Percentiles rank a stretch among this genome's conserved stretches.
Conservation (phyloP, 352 stramenopile genomes). For the Globisporangium nodosum region DNA sequence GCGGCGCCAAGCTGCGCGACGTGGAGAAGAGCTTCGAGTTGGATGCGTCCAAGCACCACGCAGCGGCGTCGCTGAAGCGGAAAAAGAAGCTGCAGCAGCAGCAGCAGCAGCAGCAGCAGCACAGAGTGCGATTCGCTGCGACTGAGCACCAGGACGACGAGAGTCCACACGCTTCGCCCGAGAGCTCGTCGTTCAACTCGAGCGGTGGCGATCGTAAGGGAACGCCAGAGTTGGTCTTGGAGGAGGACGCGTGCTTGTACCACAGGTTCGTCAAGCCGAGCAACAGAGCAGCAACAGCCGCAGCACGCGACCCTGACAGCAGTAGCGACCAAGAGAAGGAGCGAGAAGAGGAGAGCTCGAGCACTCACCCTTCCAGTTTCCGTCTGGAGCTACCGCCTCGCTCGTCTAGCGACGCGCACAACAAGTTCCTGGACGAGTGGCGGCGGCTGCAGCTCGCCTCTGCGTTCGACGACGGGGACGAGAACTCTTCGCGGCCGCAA, state of each 20-base stretch:
- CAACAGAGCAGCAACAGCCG: not conserved
- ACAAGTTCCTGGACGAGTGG: conserved; percentile 14
- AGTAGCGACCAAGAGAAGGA: not conserved
- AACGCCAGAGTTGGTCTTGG: not conserved
- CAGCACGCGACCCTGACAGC: not conserved
- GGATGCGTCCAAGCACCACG: not conserved
- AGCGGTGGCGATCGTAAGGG: not conserved
- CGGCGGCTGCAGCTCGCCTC: conserved; percentile 6
- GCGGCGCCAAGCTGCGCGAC: conserved; percentile 32
- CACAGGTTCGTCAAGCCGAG: conserved; percentile 6
- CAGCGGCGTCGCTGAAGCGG: not conserved
- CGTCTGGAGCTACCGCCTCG: conserved; percentile 2
- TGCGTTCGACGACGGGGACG: conserved; percentile 6
- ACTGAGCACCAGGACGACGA: not conserved
- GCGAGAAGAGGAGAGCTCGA: not conserved
- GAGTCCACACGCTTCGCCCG: not conserved
- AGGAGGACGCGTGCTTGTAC: conserved; percentile 12
- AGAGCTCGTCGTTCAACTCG: not conserved
- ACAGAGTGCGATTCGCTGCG: conserved; percentile 7
- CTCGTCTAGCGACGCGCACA: conserved; percentile 4
- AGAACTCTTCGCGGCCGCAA: not conserved
- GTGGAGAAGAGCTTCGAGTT: conserved; percentile 34
- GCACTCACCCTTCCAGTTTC: not conserved
- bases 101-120: not conserved
- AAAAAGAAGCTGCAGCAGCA: not conserved